These are phyloP conservation scores for Salvia sclarea DNA, from an alignment of 305 asterid genomes.

Conservation along the genomic window DNA sequence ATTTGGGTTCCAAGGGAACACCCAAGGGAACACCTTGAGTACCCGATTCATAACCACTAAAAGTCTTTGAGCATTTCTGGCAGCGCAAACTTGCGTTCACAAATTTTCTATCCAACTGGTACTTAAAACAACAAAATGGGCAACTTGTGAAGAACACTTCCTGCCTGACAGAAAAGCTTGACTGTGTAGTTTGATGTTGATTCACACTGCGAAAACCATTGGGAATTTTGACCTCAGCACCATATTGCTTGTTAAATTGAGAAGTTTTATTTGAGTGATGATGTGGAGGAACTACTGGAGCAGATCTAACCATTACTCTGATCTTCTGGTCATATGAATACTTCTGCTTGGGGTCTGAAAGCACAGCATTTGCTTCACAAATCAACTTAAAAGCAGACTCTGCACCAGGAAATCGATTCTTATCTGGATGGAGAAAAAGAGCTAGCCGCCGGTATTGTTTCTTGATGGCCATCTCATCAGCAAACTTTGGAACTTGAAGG, in stretches of 20 bases:
- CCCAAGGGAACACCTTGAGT: conserved; percentile 39
- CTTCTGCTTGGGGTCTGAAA: conserved; percentile 52
- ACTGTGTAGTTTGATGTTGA: conserved; percentile 37
- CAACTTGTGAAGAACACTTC: conserved; percentile 50
- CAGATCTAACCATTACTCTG: conserved; percentile 34
- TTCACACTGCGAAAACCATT: conserved; percentile 38
- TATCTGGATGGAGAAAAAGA: conserved; percentile 61
- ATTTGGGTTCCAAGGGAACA: conserved; percentile 33
- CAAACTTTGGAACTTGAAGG: conserved; percentile 46
- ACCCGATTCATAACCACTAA: conserved; percentile 53
- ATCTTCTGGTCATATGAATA: conserved; percentile 44
- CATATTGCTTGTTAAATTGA: conserved; percentile 36
- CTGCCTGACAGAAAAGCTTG: conserved; percentile 30
- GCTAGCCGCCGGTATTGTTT: conserved; percentile 62
- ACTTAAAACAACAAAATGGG: conserved; percentile 44
- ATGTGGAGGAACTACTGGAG: conserved; percentile 39
- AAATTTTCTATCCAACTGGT: conserved; percentile 34
- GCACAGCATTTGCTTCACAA: conserved; percentile 55
- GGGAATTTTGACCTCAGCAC: conserved; percentile 31
- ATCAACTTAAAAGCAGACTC: conserved; percentile 65
- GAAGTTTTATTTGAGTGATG: conserved; percentile 35
- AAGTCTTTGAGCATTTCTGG: conserved; percentile 50
- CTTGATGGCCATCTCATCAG: conserved; percentile 47
- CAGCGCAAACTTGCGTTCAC: conserved; percentile 41
- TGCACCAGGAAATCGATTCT: conserved; percentile 61